Evolutionary conservation across 2,329 filamentous ascomycete species (phyloP).

Genomic region (Apiospora malaysiana): DNA sequence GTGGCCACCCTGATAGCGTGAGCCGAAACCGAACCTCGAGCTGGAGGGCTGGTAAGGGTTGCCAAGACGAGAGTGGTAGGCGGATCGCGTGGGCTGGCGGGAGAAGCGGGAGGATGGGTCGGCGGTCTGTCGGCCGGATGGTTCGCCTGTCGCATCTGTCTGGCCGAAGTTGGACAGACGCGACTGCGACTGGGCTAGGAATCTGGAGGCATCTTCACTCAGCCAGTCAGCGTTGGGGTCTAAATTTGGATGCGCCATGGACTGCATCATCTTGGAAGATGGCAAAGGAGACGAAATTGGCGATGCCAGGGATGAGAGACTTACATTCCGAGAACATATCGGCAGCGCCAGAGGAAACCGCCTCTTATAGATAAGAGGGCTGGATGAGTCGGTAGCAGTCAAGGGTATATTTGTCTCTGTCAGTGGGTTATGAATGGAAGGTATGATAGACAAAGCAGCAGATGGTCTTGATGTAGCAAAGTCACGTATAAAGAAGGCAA

Average conservation of each 20-base stretch:
- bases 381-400: slow-evolving; percentile 24
- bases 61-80: slow-evolving; percentile 47
- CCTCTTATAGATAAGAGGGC: slow-evolving; percentile 11
- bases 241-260: neutral
- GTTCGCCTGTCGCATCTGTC: slow-evolving; percentile 54
- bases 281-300: slow-evolving; percentile 2
- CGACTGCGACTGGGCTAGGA: slow-evolving; percentile 95
- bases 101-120: slow-evolving; percentile 36
- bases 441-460: neutral
- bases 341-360: slow-evolving; percentile 29
- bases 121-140: slow-evolving; percentile 41
- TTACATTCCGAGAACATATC: slow-evolving; percentile 89
- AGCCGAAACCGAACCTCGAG: slow-evolving; percentile 83
- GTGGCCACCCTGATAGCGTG: slow-evolving; percentile 72
- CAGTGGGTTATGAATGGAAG: neutral
- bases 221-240: slow-evolving; percentile 25
- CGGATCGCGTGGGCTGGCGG: slow-evolving; percentile 37
- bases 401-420: slow-evolving; percentile 20
- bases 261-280: slow-evolving; percentile 12
- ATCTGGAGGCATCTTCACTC: slow-evolving; percentile 85
- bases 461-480: neutral
- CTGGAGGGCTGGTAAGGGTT: slow-evolving; percentile 80
- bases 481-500: slow-evolving; percentile 7
- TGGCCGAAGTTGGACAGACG: slow-evolving; percentile 77
- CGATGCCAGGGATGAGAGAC: slow-evolving; percentile 43